Evolutionary conservation across 176 grass and related monocot genomes (phyloP), one percentile per base, ranked within the genome.

Genomic region (Eleusine indica): DNA sequence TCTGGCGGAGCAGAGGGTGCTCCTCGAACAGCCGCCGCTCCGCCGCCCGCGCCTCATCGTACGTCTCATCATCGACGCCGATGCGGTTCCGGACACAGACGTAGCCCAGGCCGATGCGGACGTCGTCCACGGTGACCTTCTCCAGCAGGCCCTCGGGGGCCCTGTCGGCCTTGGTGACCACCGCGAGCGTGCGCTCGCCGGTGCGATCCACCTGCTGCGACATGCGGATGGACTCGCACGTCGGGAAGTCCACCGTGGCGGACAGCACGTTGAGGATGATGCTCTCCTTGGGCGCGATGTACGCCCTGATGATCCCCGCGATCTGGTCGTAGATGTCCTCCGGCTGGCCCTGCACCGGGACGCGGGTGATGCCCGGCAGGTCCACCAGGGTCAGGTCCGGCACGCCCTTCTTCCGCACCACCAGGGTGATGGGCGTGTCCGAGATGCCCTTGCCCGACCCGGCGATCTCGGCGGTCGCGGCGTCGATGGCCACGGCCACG

Each of bases 81-180:
- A 95, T 42, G 60, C 93, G 90, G 74, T 95, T 95, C 43, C 85
- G 90, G 29, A 95, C 82, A 3, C 93, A 95, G 49, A 90, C 93
- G 54, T 95, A 95, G 0, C 93, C 88, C 0, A 95, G 90, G 10
- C 88, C 93, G 0, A 92, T 90, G 69, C 86, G 41, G 0, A 95
- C 85, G 73, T 95, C 90, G 29, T 95, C 90, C 64, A 84, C 63
- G 9, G 93, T 92, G 0, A 95, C 87, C 87, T 94, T 89, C 89
- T 94, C 92, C 0, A 91, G 89, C 37, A 94, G 44, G 1, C 90
- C 93, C 41, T 94, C 87, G 1, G 90, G 85, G 0, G 54, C 14
- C 82, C 28, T 83, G 69, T 94, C 90, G 0, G 42, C 84, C 47
- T 92, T 92, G 18, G 93, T 95, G 41, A 95, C 93, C 15, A 95